Conservation (phyloP, 2,329 filamentous ascomycete species). For the Scortechinia acanthostroma region DNA sequence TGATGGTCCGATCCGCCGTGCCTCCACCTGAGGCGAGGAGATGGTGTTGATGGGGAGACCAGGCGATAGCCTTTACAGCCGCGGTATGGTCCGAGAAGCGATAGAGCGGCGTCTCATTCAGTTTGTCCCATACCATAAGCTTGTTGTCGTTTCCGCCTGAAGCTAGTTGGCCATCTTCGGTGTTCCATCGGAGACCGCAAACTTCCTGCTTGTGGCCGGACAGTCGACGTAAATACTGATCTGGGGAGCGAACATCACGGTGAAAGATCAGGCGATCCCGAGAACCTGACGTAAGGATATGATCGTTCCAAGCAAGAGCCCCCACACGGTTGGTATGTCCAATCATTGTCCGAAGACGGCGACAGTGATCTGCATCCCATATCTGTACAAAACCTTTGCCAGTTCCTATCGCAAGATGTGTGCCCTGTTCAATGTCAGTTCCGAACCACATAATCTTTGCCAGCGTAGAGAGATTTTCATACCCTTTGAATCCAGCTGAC, state of each 20-base stretch:
- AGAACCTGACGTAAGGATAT: slow-evolving; percentile 92
- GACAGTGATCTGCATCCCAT: slow-evolving; percentile 85
- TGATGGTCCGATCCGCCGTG: slow-evolving; percentile 90
- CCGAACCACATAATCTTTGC: no score
- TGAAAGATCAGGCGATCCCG: slow-evolving; percentile 90
- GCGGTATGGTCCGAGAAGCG: slow-evolving; percentile 93
- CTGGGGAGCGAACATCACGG: slow-evolving; percentile 84
- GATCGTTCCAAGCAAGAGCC: slow-evolving; percentile 93
- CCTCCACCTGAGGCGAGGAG: slow-evolving; percentile 92
- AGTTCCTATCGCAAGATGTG: slow-evolving; percentile 90
- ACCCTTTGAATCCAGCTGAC: slow-evolving; percentile 88
- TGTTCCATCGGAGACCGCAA: slow-evolving; percentile 94
- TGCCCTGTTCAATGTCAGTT: slow-evolving; percentile 60
- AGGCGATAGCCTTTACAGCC: slow-evolving; percentile 93
- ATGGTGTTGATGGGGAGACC: slow-evolving; percentile 92
- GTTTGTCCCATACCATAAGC: slow-evolving; percentile 95
- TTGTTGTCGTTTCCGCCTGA: slow-evolving; percentile 98
- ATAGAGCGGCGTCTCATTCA: slow-evolving; percentile 84
- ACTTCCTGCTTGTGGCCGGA: slow-evolving; percentile 97
- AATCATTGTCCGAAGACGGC: slow-evolving; percentile 88
- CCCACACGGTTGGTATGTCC: slow-evolving; percentile 90
- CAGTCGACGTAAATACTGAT: slow-evolving; percentile 81
- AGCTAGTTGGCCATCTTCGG: slow-evolving; percentile 87
- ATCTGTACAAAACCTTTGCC: slow-evolving; percentile 93
- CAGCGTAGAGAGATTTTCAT: no score